Evolutionary conservation across 495 filamentous ascomycete species (phyloP), one percentile per base, ranked within the genome.

Genomic region (Aspergillus cristatus): DNA sequence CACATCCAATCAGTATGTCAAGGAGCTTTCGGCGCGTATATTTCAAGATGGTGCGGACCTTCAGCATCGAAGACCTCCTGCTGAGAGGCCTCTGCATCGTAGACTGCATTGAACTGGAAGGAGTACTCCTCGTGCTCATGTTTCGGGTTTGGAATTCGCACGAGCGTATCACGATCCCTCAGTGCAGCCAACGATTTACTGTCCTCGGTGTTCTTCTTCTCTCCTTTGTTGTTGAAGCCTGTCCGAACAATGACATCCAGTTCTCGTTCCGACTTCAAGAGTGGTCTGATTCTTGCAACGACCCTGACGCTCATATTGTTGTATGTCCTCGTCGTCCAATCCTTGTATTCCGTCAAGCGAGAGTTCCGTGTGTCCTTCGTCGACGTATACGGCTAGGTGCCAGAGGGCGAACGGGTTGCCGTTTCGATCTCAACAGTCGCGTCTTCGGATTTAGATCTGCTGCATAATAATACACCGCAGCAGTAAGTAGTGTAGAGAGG

Each of bases 51-150:
- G 14, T 14, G 10, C 74, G 43, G 63, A 86, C 88, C 83, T 74
- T 98, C 91, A 10, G 79, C 74, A 33, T 88, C 81, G 50, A 94
- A 98, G 22, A 98, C 61, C 38, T 83, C 72, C 57, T 93, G 81
- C 54, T 98, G 91, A 7, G 82, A 75, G 2, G 82, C 78, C 31
- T 74, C 57, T 41, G 79, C 73, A 44, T 84, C 85, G 58, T 96
- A 95, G 26, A 96, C 90, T 31, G 84, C 75, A 69, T 88, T 95
- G 74, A 97, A 98, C 18, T 89, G 79, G 53, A 97, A 98, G 15
- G 83, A 82, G 59, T 90, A 98, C 41, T 85, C 80, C 53, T 98
- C 91, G 5, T 74, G 68, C 43, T 84, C 83, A 43, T 96, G 95
- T 65, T 89, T 94, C 0, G 90, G 89, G 58, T 86, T 97, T 14